Conservation (phyloP, 2,329 filamentous ascomycete genomes). For the Fusarium brachygibbosum region DNA sequence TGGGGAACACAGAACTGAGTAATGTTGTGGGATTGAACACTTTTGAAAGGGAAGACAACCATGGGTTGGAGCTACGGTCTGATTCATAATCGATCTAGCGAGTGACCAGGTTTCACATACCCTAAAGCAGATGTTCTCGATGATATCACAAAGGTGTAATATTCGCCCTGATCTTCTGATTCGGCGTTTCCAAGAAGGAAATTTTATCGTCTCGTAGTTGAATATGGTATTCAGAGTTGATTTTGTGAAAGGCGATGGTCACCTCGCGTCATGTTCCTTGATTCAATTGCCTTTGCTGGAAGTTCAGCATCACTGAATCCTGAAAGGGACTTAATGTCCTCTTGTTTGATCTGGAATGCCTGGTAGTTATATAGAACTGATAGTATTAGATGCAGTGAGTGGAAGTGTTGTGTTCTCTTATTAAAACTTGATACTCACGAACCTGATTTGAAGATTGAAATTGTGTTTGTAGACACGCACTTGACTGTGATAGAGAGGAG, state of each 20-base stretch:
- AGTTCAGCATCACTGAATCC: too few relatives aligned
- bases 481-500: not conserved
- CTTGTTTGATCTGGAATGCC: not conserved
- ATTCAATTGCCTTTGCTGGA: not conserved
- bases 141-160: too few relatives aligned
- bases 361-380: too few relatives aligned
- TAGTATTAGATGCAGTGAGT: accelerated
- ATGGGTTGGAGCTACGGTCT: not conserved
- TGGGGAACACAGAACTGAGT: not conserved
- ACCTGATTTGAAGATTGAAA: too few relatives aligned
- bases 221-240: not conserved
- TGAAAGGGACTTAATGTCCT: too few relatives aligned
- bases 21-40: accelerated
- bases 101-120: accelerated
- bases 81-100: not conserved
- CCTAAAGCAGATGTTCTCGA: too few relatives aligned
- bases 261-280: accelerated
- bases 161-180: not conserved
- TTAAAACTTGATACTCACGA: too few relatives aligned
- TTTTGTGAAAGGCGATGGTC: not conserved
- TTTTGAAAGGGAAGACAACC: not conserved
- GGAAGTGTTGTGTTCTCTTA: accelerated
- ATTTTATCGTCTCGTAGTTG: accelerated
- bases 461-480: too few relatives aligned
- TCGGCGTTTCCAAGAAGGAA: not conserved